A percentile compares a stretch with the other conserved stretches of the same genome.
phyloP scores from a whole-genome alignment of 257 asterid genomes.

The Nicotiana otophora region DNA sequence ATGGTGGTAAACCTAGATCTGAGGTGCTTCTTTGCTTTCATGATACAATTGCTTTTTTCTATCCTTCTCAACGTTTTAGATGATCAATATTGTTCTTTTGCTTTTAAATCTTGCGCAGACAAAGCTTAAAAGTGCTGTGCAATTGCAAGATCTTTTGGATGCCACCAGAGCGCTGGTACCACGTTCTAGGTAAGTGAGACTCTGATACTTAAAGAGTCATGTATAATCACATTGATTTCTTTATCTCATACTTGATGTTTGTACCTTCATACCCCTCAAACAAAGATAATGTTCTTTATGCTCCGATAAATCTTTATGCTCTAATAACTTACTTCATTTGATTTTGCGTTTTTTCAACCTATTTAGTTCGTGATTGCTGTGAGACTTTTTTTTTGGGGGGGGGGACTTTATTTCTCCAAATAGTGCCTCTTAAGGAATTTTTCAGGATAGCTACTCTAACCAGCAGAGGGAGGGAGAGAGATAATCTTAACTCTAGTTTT shows the following conservation, averaged over 20 bases:
- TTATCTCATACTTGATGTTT: neutral
- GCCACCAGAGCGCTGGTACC: slow-evolving; percentile 92
- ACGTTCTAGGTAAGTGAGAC: slow-evolving; percentile 52
- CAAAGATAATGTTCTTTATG: too few species aligned
- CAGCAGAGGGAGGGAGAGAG: too few species aligned
- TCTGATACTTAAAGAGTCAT: neutral
- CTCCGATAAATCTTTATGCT: too few species aligned
- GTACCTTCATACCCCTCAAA: neutral
- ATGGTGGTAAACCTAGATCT: slow-evolving; percentile 87
- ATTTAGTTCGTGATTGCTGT: too few species aligned
- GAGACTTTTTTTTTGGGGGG: too few species aligned
- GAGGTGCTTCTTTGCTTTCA: slow-evolving; percentile 51
- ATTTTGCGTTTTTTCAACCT: too few species aligned
- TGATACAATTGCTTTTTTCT: slow-evolving; percentile 13
- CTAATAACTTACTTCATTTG: too few species aligned
- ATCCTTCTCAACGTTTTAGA: slow-evolving; percentile 5
- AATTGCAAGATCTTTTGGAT: slow-evolving; percentile 96
- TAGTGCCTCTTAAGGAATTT: too few species aligned
- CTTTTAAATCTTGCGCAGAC: slow-evolving; percentile 50
- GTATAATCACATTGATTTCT: neutral
- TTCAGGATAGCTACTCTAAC: too few species aligned
- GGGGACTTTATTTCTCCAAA: too few species aligned
- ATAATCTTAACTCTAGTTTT: too few species aligned
- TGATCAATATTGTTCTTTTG: slow-evolving; percentile 13
- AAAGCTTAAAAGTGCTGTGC: slow-evolving; percentile 90